Evolutionary conservation across 2,329 filamentous ascomycete species (phyloP).

Genomic region (Colletotrichum viniferum): DNA sequence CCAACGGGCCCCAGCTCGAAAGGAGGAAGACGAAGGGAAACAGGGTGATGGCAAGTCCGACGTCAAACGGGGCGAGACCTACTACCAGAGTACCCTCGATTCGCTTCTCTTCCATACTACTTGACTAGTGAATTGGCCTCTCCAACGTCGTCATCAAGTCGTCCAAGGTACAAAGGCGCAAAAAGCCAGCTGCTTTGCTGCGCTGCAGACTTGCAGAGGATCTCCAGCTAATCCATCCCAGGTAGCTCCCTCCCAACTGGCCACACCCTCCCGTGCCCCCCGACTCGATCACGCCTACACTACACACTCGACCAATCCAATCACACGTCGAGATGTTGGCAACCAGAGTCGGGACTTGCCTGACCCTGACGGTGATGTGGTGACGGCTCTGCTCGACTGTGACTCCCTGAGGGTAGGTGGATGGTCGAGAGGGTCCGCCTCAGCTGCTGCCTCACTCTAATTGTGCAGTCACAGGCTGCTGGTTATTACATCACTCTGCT

Average conservation of each 20-base stretch:
- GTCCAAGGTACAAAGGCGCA: neutral
- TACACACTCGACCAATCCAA: neutral
- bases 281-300: neutral
- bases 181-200: neutral
- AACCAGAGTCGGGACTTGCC: neutral
- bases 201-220: conserved; percentile 8
- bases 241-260: conserved; percentile 1
- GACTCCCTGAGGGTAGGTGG: neutral
- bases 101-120: neutral
- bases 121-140: neutral
- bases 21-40: neutral
- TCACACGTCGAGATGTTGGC: neutral
- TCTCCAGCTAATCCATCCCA: conserved; percentile 9
- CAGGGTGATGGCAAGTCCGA: neutral
- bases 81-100: neutral
- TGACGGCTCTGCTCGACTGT: neutral
- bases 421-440: neutral
- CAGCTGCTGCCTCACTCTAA: conserved; percentile 1
- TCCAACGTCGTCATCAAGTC: neutral
- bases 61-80: conserved; percentile 5
- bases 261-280: neutral
- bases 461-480: neutral
- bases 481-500: conserved; percentile 12
- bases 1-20: neutral
- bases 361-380: neutral